These are phyloP conservation scores for Glonium stellatum DNA, from an alignment of 495 filamentous ascomycete genomes.

Conservation along the genomic window DNA sequence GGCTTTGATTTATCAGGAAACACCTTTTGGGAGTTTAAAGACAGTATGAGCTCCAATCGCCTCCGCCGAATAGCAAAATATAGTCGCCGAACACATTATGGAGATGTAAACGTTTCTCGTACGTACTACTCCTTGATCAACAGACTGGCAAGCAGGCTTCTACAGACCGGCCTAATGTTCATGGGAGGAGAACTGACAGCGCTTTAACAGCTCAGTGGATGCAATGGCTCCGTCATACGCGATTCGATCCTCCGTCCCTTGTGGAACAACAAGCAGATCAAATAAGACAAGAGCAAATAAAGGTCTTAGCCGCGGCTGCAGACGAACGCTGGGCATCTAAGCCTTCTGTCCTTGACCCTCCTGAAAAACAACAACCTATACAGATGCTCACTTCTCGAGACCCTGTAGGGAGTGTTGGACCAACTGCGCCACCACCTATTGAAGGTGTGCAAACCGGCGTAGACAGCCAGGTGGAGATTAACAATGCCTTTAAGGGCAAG, in stretches of 20 bases:
- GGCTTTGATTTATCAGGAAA: conserved; percentile 82
- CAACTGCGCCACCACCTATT: conserved; percentile 17
- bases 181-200: background rate
- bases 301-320: conserved; percentile 65
- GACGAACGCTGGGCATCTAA: conserved; percentile 84
- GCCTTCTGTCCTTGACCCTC: conserved; percentile 55
- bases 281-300: conserved; percentile 59
- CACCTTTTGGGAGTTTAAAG: conserved; percentile 90
- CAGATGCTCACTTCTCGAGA: conserved; percentile 38
- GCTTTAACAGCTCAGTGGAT: conserved; percentile 68
- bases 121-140: conserved; percentile 14
- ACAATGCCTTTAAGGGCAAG: conserved; percentile 21
- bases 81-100: conserved; percentile 52
- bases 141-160: too few species aligned
- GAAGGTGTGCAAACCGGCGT: conserved; percentile 24
- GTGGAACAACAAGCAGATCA: conserved; percentile 68
- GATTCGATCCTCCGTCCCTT: conserved; percentile 60
- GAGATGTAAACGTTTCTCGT: conserved; percentile 60
- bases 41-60: conserved; percentile 47
- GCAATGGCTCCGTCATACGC: conserved; percentile 89
- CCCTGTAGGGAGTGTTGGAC: conserved; percentile 28
- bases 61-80: conserved; percentile 63
- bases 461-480: conserved; percentile 17
- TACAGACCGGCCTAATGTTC: background rate
- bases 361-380: conserved; percentile 41